Percentiles rank a stretch among this genome's conserved stretches.
phyloP scores from a whole-genome alignment of 2,329 filamentous ascomycete species.

The Didymella exigua region DNA sequence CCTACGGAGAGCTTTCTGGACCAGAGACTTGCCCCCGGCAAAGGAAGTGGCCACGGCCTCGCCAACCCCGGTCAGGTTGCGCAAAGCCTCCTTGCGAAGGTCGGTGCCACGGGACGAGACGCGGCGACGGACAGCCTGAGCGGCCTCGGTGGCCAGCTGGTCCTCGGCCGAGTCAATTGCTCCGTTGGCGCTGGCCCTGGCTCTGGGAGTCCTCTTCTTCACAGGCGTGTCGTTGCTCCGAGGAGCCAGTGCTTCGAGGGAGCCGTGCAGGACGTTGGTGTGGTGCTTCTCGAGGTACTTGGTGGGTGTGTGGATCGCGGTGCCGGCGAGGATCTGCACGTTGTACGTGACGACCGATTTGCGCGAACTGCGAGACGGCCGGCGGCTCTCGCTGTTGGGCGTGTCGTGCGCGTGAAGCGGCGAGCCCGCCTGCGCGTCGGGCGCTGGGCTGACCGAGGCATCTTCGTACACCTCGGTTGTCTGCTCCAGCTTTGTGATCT shows the following conservation, averaged over 20 bases:
- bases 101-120: constrained; percentile 41
- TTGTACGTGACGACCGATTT: constrained; percentile 69
- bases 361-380: constrained; percentile 59
- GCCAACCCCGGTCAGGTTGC: constrained; percentile 38
- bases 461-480: constrained; percentile 31
- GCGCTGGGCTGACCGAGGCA: constrained; percentile 7
- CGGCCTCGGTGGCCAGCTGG: constrained; percentile 41
- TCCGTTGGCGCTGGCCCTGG: constrained; percentile 20
- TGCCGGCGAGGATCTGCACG: constrained; percentile 66
- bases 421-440: constrained; percentile 19
- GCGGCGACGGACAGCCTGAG: constrained; percentile 42
- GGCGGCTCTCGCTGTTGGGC: constrained; percentile 33
- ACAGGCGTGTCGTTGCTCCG: constrained; percentile 21
- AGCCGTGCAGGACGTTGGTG: constrained; percentile 44
- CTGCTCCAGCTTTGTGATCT: constrained; percentile 41
- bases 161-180: constrained; percentile 35
- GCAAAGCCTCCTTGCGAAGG: constrained; percentile 42
- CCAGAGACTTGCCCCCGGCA: constrained; percentile 46
- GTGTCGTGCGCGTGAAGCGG: constrained; percentile 23
- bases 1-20: constrained; percentile 38
- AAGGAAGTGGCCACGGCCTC: constrained; percentile 39
- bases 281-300: constrained; percentile 49
- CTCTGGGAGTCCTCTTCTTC: constrained; percentile 27
- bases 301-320: constrained; percentile 62
- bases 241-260: constrained; percentile 25